Evolutionary conservation across 192 early-diverging fungal species (phyloP).

Genomic region (Backusella macrospora): DNA sequence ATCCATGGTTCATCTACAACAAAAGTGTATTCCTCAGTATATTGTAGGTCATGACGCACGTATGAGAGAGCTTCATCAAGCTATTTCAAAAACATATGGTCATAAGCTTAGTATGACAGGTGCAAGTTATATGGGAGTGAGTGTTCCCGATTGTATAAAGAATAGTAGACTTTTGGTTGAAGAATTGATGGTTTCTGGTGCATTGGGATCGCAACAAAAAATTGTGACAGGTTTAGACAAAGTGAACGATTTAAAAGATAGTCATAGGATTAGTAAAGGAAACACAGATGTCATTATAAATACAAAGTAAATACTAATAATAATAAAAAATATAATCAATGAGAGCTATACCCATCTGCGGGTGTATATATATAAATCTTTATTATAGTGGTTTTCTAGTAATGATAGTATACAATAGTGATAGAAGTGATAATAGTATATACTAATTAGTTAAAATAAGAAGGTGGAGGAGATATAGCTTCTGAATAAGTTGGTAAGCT

Average conservation of each 20-base stretch:
- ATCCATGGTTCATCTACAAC: slow-evolving; percentile 58
- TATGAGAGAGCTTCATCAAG: slow-evolving; percentile 65
- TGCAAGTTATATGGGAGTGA: slow-evolving; percentile 82
- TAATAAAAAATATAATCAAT: not conserved
- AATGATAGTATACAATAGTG: no score
- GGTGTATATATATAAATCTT: no score
- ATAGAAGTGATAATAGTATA: not conserved
- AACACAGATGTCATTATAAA: slow-evolving; percentile 19
- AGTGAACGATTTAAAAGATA: slow-evolving; percentile 20
- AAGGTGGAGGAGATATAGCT: not conserved
- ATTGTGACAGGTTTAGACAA: slow-evolving; percentile 37
- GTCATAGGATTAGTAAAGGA: slow-evolving; percentile 18
- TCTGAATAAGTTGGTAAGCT: not conserved
- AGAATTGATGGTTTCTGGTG: slow-evolving; percentile 49
- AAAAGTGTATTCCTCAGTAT: slow-evolving; percentile 88
- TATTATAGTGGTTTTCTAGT: no score
- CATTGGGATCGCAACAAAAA: slow-evolving; percentile 34
- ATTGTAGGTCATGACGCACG: slow-evolving; percentile 78
- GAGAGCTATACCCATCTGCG: no score
- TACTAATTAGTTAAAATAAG: not conserved
- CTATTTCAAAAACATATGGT: slow-evolving; percentile 48
- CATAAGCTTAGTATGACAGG: slow-evolving; percentile 77
- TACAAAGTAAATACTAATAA: not conserved
- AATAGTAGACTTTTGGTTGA: slow-evolving; percentile 67
- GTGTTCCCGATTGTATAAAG: slow-evolving; percentile 82